phyloP scores from a whole-genome alignment of 2,329 filamentous ascomycete species.

The Alternaria tenuissima region DNA sequence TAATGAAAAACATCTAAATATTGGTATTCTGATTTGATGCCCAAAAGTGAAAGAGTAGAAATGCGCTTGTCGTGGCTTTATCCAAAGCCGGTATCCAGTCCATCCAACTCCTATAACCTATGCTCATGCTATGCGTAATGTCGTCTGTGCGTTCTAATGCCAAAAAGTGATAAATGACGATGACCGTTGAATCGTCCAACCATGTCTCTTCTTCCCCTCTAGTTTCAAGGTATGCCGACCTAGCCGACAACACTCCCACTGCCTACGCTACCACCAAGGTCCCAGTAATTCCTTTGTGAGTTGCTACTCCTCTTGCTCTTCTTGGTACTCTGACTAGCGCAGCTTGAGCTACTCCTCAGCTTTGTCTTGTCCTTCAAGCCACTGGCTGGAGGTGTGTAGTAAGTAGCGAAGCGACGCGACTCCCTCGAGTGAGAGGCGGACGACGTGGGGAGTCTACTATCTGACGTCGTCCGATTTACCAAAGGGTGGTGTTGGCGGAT shows the following conservation, averaged over 20 bases:
- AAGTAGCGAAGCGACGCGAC: slow-evolving; percentile 14
- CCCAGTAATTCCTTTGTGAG: slow-evolving; percentile 89
- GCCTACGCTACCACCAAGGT: slow-evolving; percentile 81
- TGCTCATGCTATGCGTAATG: slow-evolving; percentile 1
- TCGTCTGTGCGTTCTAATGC: neutral
- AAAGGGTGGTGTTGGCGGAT: slow-evolving; percentile 91
- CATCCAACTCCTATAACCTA: neutral
- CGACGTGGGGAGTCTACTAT: slow-evolving; percentile 38
- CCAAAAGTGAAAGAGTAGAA: neutral
- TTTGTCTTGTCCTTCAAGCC: slow-evolving; percentile 11
- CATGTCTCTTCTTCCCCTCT: neutral
- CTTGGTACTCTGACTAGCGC: slow-evolving; percentile 86
- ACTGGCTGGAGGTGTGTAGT: slow-evolving; percentile 6
- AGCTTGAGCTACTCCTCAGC: slow-evolving; percentile 66
- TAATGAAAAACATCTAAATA: neutral
- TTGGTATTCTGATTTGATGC: neutral
- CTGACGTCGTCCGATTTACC: slow-evolving; percentile 63
- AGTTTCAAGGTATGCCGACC: neutral
- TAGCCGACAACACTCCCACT: slow-evolving; percentile 63
- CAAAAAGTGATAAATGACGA: neutral
- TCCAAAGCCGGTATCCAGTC: neutral
- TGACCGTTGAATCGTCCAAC: neutral
- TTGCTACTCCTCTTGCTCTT: slow-evolving; percentile 73
- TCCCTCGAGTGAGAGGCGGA: slow-evolving; percentile 27
- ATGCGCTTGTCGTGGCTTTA: neutral